A percentile compares a stretch with the other conserved stretches of the same genome.
These are phyloP conservation scores for Russula earlei DNA, from an alignment of 768 basidiomycete species.

Conservation along the genomic window DNA sequence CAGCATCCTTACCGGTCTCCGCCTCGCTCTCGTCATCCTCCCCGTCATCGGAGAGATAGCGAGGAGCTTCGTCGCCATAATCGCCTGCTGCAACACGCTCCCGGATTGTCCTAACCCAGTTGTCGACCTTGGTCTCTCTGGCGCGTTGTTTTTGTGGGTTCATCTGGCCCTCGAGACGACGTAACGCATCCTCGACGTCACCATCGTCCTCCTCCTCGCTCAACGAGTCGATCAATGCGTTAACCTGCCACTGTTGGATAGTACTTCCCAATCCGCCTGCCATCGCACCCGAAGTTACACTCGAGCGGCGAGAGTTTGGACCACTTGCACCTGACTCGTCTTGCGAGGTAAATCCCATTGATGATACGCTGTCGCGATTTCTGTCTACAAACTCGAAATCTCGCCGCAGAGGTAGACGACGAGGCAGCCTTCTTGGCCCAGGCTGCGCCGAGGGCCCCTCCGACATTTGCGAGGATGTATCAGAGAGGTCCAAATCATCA, in stretches of 20 bases:
- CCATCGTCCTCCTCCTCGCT: slow-evolving; percentile 69
- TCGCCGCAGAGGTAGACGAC: slow-evolving; percentile 61
- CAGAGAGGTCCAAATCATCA: slow-evolving; percentile 74
- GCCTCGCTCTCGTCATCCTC: slow-evolving; percentile 24
- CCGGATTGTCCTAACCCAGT: slow-evolving; percentile 69
- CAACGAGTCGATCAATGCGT: slow-evolving; percentile 60
- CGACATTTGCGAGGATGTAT: slow-evolving; percentile 53
- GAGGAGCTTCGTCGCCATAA: slow-evolving; percentile 52
- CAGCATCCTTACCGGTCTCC: not conserved
- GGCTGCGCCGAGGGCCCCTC: slow-evolving; percentile 28
- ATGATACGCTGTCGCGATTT: slow-evolving; percentile 65
- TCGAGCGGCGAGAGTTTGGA: slow-evolving; percentile 39
- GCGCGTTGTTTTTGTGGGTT: slow-evolving; percentile 62
- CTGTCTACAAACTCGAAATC: slow-evolving; percentile 74
- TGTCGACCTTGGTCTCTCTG: slow-evolving; percentile 69
- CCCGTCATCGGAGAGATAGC: slow-evolving; percentile 42
- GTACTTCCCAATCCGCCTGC: slow-evolving; percentile 34
- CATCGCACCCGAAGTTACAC: slow-evolving; percentile 29
- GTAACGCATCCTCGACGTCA: slow-evolving; percentile 75
- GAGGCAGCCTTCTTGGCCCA: slow-evolving; percentile 40
- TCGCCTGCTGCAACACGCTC: slow-evolving; percentile 56
- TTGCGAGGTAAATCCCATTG: slow-evolving; percentile 57
- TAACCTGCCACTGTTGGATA: slow-evolving; percentile 78
- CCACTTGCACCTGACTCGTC: slow-evolving; percentile 47
- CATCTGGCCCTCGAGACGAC: slow-evolving; percentile 77